Percentiles rank a stretch among this genome's conserved stretches.
These are phyloP conservation scores for Globisporangium viniferum DNA, from an alignment of 352 stramenopile genomes.

Conservation along the genomic window DNA sequence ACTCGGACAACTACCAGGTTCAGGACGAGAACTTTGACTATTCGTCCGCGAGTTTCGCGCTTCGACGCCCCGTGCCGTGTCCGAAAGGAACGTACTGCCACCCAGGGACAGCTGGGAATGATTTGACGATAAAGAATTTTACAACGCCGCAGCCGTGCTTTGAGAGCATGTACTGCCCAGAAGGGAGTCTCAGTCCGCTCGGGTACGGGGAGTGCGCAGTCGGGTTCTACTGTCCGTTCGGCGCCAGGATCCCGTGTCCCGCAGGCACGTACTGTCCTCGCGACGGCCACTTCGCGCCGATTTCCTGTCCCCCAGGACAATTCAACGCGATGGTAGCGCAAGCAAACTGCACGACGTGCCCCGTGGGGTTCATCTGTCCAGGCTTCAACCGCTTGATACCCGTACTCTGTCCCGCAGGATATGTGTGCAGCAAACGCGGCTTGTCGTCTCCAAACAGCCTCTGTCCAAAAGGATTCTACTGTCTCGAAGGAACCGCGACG, in stretches of 20 bases:
- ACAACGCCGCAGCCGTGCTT: slow-evolving; percentile 85
- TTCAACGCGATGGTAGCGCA: slow-evolving; percentile 95
- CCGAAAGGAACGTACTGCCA: slow-evolving; percentile 89
- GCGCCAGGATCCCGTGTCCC: slow-evolving; percentile 84
- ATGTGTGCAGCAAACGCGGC: slow-evolving; percentile 86
- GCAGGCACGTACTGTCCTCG: slow-evolving; percentile 91
- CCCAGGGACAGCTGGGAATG: slow-evolving; percentile 78
- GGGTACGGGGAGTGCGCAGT: slow-evolving; percentile 83
- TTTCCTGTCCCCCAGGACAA: slow-evolving; percentile 88
- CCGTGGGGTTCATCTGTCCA: slow-evolving; percentile 92
- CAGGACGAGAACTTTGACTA: slow-evolving; percentile 87
- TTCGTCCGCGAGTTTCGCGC: slow-evolving; percentile 54
- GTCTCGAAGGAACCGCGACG: slow-evolving; percentile 91
- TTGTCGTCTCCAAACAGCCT: slow-evolving; percentile 88
- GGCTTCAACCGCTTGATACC: slow-evolving; percentile 90
- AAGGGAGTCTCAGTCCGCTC: slow-evolving; percentile 77
- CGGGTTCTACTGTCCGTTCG: slow-evolving; percentile 93
- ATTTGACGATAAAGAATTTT: slow-evolving; percentile 85
- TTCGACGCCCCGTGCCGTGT: slow-evolving; percentile 86
- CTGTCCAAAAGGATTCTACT: slow-evolving; percentile 96
- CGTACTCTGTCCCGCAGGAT: slow-evolving; percentile 89
- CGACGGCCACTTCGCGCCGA: slow-evolving; percentile 72
- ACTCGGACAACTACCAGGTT: slow-evolving; percentile 75
- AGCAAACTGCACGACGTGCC: slow-evolving; percentile 84
- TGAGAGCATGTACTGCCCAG: slow-evolving; percentile 90